These are phyloP conservation scores for Volvox africanus DNA, from an alignment of 139 green algal species.

Conservation along the genomic window DNA sequence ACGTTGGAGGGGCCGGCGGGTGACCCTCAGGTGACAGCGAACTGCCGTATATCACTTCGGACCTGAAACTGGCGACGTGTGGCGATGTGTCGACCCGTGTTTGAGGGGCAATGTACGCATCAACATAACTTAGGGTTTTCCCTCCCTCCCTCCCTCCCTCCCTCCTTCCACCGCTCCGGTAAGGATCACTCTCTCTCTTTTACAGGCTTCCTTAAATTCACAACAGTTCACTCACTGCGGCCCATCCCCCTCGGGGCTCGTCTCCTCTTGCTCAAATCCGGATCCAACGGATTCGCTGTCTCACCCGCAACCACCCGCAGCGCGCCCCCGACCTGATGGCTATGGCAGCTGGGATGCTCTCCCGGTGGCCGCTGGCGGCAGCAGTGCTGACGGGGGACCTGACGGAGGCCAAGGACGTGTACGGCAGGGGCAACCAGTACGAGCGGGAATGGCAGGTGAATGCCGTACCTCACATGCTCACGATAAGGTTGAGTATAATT, in stretches of 20 bases:
- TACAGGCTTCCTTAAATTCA: background rate
- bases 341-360: background rate
- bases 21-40: background rate
- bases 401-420: constrained; percentile 34
- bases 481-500: background rate
- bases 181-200: background rate
- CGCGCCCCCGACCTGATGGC: constrained; percentile 22
- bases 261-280: background rate
- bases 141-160: background rate
- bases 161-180: background rate
- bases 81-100: background rate
- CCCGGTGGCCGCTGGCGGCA: constrained; percentile 19
- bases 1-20: background rate
- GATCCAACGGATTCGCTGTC: background rate
- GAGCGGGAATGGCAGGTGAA: constrained; percentile 32
- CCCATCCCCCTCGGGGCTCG: background rate
- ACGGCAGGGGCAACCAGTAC: constrained; percentile 1
- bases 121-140: background rate
- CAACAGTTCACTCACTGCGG: too few relatives aligned
- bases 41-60: background rate
- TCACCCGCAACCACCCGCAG: background rate
- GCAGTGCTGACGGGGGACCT: constrained; percentile 34
- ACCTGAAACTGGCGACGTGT: background rate
- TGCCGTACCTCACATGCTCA: background rate
- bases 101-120: too few relatives aligned